Evolutionary conservation across 352 stramenopile genomes (phyloP).

Genomic region (Globisporangium cylindrosporum): DNA sequence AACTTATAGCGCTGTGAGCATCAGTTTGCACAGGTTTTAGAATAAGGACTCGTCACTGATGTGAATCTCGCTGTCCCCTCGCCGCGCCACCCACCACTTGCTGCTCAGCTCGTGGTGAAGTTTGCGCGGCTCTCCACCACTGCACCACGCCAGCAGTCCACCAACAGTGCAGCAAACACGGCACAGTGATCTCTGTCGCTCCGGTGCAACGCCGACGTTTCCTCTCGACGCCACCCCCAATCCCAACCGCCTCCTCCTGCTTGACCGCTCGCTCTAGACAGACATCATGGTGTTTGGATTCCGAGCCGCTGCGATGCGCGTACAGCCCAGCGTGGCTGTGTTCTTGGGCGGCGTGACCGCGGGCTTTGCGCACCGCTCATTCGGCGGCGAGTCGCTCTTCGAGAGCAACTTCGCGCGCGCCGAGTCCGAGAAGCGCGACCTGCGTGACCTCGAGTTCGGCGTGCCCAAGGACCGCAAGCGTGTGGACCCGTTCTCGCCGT

Average conservation of each 20-base stretch:
- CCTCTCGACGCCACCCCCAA: background rate
- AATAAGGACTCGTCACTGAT: background rate
- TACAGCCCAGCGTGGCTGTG: constrained; percentile 44
- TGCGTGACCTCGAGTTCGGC: constrained; percentile 84
- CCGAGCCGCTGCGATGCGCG: constrained; percentile 37
- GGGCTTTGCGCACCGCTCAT: constrained; percentile 39
- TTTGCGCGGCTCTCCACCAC: constrained; percentile 15
- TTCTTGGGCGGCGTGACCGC: constrained; percentile 55
- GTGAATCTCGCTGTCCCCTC: background rate
- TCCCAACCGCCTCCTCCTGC: background rate
- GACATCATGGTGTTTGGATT: constrained; percentile 64
- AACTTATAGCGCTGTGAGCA: background rate
- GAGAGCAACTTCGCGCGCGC: constrained; percentile 24
- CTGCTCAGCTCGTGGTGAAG: background rate
- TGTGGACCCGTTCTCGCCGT: constrained; percentile 86
- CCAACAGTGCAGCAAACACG: constrained; percentile 1
- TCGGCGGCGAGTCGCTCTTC: constrained; percentile 19
- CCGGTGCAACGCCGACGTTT: constrained; percentile 12
- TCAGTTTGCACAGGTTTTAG: background rate
- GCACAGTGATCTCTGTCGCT: background rate
- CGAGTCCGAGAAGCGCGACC: constrained; percentile 67
- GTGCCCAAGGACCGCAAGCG: constrained; percentile 85
- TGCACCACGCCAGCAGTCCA: constrained; percentile 1
- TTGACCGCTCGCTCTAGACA: background rate
- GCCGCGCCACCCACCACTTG: background rate